Conservation (phyloP, 2,329 filamentous ascomycete genomes). For the Chalaropsis ovoidea region DNA sequence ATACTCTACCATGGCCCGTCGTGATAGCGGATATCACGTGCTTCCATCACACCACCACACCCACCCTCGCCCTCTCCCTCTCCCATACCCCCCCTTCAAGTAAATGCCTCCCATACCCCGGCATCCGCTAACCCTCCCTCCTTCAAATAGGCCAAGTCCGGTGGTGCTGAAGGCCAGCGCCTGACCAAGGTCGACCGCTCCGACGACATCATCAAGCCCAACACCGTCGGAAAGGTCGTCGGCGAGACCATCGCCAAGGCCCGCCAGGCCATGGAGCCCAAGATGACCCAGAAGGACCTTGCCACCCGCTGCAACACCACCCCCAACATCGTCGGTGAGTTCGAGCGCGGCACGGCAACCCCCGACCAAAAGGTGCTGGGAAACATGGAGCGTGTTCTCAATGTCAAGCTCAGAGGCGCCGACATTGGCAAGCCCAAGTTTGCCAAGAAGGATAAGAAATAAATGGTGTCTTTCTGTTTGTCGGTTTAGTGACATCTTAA, state of each 20-base stretch:
- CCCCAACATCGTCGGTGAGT: conserved; percentile 65
- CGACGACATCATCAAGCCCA: conserved; percentile 96
- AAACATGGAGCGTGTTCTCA: conserved; percentile 72
- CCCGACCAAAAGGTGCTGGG: conserved; percentile 76
- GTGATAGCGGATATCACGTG: too few relatives aligned
- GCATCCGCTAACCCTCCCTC: conserved; percentile 32
- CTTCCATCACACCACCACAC: background rate
- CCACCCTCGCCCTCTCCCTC: too few relatives aligned
- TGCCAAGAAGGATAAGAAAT: conserved; percentile 48
- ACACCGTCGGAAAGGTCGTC: conserved; percentile 72
- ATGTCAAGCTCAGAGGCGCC: conserved; percentile 73
- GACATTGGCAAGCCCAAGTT: conserved; percentile 81
- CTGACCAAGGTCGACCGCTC: conserved; percentile 95
- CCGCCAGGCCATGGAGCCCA: conserved; percentile 72
- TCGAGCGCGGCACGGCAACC: conserved; percentile 67
- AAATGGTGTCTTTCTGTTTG: background rate
- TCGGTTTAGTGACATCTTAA: background rate
- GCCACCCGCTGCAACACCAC: conserved; percentile 87
- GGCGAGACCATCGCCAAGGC: conserved; percentile 72
- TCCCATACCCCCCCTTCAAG: too few relatives aligned
- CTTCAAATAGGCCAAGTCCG: conserved; percentile 21
- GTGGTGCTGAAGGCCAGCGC: conserved; percentile 71
- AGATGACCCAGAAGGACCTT: conserved; percentile 87
- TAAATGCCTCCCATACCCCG: background rate
- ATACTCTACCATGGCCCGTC: background rate